Conservation (phyloP, 1,284 basidiomycete species). For the Heterobasidion occidentale region DNA sequence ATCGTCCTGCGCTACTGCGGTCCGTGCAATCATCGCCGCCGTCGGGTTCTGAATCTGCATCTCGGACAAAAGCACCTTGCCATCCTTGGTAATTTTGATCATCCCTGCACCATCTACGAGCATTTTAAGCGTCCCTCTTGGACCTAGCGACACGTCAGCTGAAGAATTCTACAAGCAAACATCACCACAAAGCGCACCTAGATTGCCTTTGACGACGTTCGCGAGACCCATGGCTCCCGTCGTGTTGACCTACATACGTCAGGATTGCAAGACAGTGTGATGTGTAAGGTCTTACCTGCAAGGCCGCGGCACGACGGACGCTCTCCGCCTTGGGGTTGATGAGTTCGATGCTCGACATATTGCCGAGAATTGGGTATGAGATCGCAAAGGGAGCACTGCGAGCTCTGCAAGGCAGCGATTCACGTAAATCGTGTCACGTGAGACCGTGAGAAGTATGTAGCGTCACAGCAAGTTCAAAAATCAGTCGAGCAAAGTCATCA, state of each 20-base stretch:
- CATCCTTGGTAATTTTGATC: slow-evolving; percentile 99
- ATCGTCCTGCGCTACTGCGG: slow-evolving; percentile 97
- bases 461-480: not conserved
- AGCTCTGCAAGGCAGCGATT: not conserved
- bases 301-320: slow-evolving; percentile 84
- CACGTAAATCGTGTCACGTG: not conserved
- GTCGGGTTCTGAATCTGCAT: slow-evolving; percentile 99
- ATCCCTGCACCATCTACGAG: slow-evolving; percentile 98
- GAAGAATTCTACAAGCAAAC: slow-evolving; percentile 2
- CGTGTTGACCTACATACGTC: slow-evolving; percentile 63
- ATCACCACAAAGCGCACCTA: slow-evolving; percentile 51
- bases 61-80: slow-evolving; percentile 96
- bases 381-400: not conserved
- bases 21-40: slow-evolving; percentile 98
- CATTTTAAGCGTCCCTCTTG: slow-evolving; percentile 97
- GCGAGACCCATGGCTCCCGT: slow-evolving; percentile 97
- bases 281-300: slow-evolving; percentile 61
- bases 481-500: not conserved
- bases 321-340: slow-evolving; percentile 97
- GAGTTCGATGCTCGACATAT: slow-evolving; percentile 58
- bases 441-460: not conserved
- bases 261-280: not conserved
- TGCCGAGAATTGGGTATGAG: not conserved
- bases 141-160: slow-evolving; percentile 47
- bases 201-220: slow-evolving; percentile 94